These are phyloP conservation scores for Acanthamoeba healyi DNA, from an alignment of 208 protist genomes.

Conservation along the genomic window DNA sequence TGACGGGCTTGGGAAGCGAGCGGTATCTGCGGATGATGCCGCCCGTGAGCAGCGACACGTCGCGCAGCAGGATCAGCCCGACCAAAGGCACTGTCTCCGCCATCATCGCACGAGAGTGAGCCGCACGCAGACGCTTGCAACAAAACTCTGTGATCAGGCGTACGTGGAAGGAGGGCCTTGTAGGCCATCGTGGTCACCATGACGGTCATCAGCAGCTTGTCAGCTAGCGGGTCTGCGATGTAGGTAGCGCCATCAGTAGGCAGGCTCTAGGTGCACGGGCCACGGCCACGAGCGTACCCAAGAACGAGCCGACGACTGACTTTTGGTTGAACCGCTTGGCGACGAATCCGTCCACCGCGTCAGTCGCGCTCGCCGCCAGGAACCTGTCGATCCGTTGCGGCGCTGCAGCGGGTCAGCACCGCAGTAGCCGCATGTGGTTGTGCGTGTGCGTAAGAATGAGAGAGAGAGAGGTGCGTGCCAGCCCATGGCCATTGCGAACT, in stretches of 20 bases:
- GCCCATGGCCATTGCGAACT: not conserved
- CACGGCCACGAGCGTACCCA: not conserved
- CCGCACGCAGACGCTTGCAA: too few species aligned
- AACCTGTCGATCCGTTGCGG: too few species aligned
- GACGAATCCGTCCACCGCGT: not conserved
- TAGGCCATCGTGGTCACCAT: conserved; percentile 18
- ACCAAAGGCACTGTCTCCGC: not conserved
- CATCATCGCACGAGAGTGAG: too few species aligned
- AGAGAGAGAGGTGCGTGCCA: not conserved
- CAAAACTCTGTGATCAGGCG: not conserved
- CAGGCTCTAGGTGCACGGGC: too few species aligned
- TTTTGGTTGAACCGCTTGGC: conserved; percentile 4
- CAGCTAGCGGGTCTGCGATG: not conserved
- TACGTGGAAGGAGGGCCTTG: not conserved
- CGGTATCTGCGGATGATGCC: not conserved
- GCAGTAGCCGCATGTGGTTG: too few species aligned
- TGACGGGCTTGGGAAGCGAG: not conserved
- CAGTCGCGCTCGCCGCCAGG: not conserved
- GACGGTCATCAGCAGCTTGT: not conserved
- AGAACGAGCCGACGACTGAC: not conserved
- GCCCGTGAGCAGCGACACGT: conserved; percentile 1
- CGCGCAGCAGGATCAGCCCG: not conserved
- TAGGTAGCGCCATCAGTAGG: too few species aligned
- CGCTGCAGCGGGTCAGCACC: too few species aligned
- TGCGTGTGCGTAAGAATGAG: too few species aligned